Evolutionary conservation across 2,329 filamentous ascomycete species (phyloP).

Genomic region (Stemphylium beticola): DNA sequence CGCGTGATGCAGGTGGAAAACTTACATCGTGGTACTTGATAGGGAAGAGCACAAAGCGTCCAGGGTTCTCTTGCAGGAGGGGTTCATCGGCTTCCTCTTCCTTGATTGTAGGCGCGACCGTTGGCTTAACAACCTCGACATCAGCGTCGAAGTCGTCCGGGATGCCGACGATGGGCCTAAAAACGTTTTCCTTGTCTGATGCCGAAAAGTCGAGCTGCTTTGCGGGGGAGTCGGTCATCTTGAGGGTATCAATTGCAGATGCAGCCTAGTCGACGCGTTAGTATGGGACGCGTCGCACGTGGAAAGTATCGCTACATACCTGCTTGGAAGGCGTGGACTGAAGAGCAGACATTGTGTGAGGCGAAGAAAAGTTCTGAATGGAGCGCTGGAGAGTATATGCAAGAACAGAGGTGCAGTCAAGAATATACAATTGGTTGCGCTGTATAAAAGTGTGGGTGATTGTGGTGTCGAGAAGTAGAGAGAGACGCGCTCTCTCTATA

Average conservation of each 20-base stretch:
- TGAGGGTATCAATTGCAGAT: slow-evolving; percentile 83
- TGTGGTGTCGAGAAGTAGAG: slow-evolving; percentile 27
- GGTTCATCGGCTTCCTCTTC: slow-evolving; percentile 82
- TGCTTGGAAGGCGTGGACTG: slow-evolving; percentile 74
- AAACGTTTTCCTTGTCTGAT: slow-evolving; percentile 83
- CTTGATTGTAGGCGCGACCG: slow-evolving; percentile 59
- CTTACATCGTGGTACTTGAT: slow-evolving; percentile 99
- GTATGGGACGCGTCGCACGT: slow-evolving; percentile 40
- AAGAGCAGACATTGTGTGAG: slow-evolving; percentile 72
- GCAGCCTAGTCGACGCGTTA: slow-evolving; percentile 69
- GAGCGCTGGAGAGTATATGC: slow-evolving; percentile 12
- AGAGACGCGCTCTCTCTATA: slow-evolving; percentile 31
- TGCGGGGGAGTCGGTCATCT: slow-evolving; percentile 83
- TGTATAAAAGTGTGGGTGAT: slow-evolving; percentile 30
- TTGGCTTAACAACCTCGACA: slow-evolving; percentile 58
- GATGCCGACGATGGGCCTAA: slow-evolving; percentile 61
- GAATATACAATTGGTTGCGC: slow-evolving; percentile 25
- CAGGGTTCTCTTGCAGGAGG: slow-evolving; percentile 90
- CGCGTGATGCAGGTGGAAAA: slow-evolving; percentile 51
- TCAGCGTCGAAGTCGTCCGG: slow-evolving; percentile 50
- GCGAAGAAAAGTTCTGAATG: slow-evolving; percentile 15
- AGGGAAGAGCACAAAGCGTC: slow-evolving; percentile 96
- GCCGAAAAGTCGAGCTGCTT: slow-evolving; percentile 84
- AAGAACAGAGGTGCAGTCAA: slow-evolving; percentile 23
- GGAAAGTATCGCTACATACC: slow-evolving; percentile 56